Conservation (phyloP, 371 early-diverging fungal species). For the Mortierella sp. region DNA sequence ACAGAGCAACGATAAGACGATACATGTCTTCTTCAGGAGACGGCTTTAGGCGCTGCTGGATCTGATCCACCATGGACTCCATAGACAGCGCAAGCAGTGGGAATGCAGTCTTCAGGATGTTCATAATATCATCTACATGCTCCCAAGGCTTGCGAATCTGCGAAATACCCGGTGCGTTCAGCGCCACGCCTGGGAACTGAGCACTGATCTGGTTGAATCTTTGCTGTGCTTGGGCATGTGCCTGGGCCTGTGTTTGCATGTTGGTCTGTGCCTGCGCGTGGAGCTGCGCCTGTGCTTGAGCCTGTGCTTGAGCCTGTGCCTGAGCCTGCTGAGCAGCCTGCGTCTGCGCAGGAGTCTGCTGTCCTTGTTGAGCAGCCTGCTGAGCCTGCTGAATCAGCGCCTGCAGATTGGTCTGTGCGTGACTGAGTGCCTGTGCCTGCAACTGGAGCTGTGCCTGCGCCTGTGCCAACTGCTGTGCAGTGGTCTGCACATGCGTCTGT, state of each 20-base stretch:
- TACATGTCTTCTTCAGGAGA: conserved; percentile 97
- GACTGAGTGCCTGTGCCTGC: conserved; percentile 40
- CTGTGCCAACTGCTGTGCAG: conserved; percentile 41
- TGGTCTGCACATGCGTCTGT: conserved; percentile 50
- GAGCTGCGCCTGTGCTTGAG: conserved; percentile 51
- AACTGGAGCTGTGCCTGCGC: conserved; percentile 38
- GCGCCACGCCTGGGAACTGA: conserved; percentile 36
- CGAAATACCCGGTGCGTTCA: conserved; percentile 34
- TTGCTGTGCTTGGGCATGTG: conserved; percentile 35
- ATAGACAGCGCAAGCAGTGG: conserved; percentile 94
- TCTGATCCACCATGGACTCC: conserved; percentile 98
- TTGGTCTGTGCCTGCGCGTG: conserved; percentile 53
- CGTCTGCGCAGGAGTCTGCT: conserved; percentile 44
- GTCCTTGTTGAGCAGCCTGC: conserved; percentile 47
- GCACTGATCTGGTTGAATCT: conserved; percentile 34
- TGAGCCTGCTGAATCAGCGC: conserved; percentile 32
- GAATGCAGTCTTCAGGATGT: conserved; percentile 95
- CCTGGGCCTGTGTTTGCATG: conserved; percentile 47
- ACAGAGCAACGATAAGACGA: conserved; percentile 88
- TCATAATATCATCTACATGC: conserved; percentile 94
- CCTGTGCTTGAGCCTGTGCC: conserved; percentile 55
- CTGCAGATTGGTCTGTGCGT: conserved; percentile 51
- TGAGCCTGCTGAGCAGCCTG: conserved; percentile 53
- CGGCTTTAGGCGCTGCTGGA: conserved; percentile 91
- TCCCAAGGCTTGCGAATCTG: conserved; percentile 73